Percentiles rank a stretch among this genome's conserved stretches.
phyloP scores from a whole-genome alignment of 2,329 filamentous ascomycete species.

The Lasiodiplodia hormozganensis region DNA sequence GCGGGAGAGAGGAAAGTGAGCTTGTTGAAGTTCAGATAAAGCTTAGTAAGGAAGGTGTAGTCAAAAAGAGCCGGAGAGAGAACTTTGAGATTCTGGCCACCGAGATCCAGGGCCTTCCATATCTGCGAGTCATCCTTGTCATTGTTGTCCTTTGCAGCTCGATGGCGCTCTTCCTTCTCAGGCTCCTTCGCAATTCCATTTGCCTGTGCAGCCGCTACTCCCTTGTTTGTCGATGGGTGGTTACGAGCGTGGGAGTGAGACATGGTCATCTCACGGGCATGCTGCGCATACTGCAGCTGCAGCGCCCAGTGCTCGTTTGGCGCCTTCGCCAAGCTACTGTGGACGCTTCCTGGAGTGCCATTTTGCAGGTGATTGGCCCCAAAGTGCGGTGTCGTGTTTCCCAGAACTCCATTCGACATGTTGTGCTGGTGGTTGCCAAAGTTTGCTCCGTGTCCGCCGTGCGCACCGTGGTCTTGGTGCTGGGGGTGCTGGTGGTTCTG shows the following conservation, averaged over 20 bases:
- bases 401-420: constrained; percentile 66
- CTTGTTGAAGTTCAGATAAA: constrained; percentile 94
- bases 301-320: constrained; percentile 81
- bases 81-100: constrained; percentile 90
- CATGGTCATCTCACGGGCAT: constrained; percentile 72
- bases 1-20: constrained; percentile 78
- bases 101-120: constrained; percentile 93
- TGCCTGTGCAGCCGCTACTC: constrained; percentile 62
- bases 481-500: constrained; percentile 66
- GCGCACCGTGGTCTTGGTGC: constrained; percentile 62
- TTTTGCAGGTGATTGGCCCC: constrained; percentile 66
- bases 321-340: constrained; percentile 64
- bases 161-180: constrained; percentile 66
- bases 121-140: constrained; percentile 66
- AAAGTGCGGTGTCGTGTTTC: constrained; percentile 70
- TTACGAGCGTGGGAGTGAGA: constrained; percentile 77
- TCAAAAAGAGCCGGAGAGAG: constrained; percentile 79
- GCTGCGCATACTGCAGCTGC: constrained; percentile 81
- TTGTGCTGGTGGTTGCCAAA: constrained; percentile 68
- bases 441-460: constrained; percentile 54
- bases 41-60: constrained; percentile 87
- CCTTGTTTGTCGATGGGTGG: constrained; percentile 74
- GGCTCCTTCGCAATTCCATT: constrained; percentile 58
- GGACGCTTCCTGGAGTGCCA: constrained; percentile 62
- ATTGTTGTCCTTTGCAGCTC: constrained; percentile 65